Evolutionary conservation across 83 land plant species (phyloP).

Genomic region (Thuja plicata): DNA sequence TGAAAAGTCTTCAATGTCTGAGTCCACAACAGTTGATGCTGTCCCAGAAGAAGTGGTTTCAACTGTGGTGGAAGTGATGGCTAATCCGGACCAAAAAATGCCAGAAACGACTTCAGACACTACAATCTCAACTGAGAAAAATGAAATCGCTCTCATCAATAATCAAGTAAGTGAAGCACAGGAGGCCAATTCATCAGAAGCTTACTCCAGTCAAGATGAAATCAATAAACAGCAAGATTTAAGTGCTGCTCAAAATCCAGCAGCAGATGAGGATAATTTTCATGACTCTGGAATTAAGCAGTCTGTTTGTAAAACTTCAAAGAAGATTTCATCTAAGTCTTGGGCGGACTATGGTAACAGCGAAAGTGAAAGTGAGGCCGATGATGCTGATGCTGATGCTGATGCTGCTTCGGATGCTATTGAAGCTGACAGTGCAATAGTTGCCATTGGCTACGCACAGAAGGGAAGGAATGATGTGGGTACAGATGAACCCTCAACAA

Average conservation of each 20-base stretch:
- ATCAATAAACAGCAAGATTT: background rate
- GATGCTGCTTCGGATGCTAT: constrained; percentile 12
- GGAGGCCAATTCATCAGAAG: background rate
- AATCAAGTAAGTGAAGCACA: background rate
- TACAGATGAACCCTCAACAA: constrained; percentile 5
- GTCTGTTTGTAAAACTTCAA: background rate
- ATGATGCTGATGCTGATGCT: background rate
- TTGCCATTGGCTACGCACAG: constrained; percentile 5
- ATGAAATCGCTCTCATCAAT: background rate
- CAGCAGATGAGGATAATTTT: background rate
- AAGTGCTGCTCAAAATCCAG: background rate
- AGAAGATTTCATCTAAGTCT: background rate
- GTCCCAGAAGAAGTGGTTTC: constrained; percentile 2
- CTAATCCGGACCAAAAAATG: background rate
- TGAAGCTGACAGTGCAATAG: constrained; percentile 15
- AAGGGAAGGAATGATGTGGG: background rate
- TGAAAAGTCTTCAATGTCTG: background rate
- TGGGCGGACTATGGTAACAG: constrained; percentile 6
- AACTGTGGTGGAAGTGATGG: background rate
- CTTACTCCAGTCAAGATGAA: constrained; percentile 5
- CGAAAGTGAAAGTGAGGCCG: constrained; percentile 13
- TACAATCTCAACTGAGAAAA: background rate
- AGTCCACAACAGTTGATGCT: background rate
- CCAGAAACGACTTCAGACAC: background rate
- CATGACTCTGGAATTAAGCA: background rate